These are phyloP conservation scores for Fusarium multiceps DNA, from an alignment of 2,329 filamentous ascomycete genomes.

Conservation along the genomic window DNA sequence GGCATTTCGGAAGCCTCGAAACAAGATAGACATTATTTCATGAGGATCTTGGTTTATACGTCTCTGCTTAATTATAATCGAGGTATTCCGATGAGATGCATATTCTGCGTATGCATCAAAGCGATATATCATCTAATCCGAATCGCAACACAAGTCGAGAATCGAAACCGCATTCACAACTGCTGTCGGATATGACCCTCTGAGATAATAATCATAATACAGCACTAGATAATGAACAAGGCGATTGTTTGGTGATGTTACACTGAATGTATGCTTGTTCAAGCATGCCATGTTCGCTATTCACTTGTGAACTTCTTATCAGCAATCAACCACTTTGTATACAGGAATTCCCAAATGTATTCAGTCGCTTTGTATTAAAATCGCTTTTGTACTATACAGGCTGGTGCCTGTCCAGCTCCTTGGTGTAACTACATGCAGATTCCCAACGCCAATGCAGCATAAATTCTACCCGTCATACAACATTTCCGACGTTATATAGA, in stretches of 20 bases:
- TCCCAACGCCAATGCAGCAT: constrained; percentile 26
- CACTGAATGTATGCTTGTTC: not conserved
- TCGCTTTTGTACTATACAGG: constrained; percentile 1
- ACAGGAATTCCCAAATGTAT: not conserved
- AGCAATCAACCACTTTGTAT: not conserved
- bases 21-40: constrained; percentile 31
- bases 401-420: not conserved
- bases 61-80: not conserved
- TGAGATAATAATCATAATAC: not conserved
- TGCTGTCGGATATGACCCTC: not conserved
- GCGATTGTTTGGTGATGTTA: not conserved
- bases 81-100: not conserved
- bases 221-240: not conserved
- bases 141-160: not conserved
- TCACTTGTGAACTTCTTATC: not conserved
- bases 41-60: constrained; percentile 1
- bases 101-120: constrained; percentile 30
- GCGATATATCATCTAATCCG: constrained; percentile 17
- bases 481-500: constrained; percentile 18
- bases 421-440: constrained; percentile 2
- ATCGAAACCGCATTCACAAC: not conserved
- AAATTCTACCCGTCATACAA: constrained; percentile 29
- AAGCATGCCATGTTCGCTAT: not conserved
- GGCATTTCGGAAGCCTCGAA: constrained; percentile 11
- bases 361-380: constrained; percentile 3